Conservation (phyloP, 208 protist genomes). For the Acanthamoeba royreba region DNA sequence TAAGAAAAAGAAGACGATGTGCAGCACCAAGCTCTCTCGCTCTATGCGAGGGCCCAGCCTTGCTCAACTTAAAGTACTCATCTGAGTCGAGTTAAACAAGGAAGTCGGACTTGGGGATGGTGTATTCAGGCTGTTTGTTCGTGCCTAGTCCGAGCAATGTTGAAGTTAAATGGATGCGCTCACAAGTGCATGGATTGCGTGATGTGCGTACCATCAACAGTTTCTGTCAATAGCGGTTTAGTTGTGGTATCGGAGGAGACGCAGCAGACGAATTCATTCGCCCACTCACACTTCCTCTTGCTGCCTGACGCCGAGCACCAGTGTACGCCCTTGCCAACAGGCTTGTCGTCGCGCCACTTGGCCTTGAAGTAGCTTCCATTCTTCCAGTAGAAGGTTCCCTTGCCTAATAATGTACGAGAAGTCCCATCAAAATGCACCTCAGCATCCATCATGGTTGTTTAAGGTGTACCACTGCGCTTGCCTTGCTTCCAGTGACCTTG, state of each 20-base stretch:
- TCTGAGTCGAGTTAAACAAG: too few species aligned
- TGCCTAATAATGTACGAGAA: too few species aligned
- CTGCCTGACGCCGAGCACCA: neutral
- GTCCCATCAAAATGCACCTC: too few species aligned
- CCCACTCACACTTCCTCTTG: neutral
- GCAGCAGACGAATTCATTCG: neutral
- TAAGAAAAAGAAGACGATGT: too few species aligned
- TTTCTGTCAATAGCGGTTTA: neutral
- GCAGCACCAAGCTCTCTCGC: too few species aligned
- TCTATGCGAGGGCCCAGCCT: too few species aligned
- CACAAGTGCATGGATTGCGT: too few species aligned
- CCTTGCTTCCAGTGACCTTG: neutral
- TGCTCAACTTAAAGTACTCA: too few species aligned
- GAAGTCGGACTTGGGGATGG: neutral
- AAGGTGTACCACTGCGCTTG: neutral
- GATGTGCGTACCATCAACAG: neutral
- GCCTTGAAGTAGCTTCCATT: neutral
- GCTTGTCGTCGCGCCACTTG: neutral
- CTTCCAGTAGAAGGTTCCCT: constrained; percentile 9
- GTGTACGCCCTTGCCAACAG: neutral
- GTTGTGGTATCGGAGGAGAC: neutral
- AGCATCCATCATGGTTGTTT: too few species aligned
- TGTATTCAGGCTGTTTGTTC: neutral
- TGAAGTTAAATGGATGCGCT: too few species aligned
- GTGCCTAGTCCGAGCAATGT: too few species aligned